A percentile compares a stretch with the other conserved stretches of the same genome.
phyloP scores from a whole-genome alignment of 768 basidiomycete genomes.

The Tulasnella sp. region DNA sequence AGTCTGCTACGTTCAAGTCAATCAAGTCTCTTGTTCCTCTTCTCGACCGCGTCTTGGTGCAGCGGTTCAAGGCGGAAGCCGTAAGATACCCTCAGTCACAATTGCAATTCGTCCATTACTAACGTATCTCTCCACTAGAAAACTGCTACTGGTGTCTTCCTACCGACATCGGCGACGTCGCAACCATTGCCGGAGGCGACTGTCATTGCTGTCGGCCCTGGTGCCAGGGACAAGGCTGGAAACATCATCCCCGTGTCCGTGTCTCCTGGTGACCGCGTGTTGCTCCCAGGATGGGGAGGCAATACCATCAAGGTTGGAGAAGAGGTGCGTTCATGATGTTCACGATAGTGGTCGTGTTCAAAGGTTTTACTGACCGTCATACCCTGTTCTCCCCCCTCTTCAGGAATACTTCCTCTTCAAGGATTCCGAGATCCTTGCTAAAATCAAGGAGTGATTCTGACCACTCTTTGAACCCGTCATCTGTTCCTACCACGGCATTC shows the following conservation, averaged over 20 bases:
- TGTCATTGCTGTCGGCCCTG: constrained; percentile 90
- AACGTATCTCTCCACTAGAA: no score
- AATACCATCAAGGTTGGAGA: constrained; percentile 93
- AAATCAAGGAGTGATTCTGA: constrained; percentile 65
- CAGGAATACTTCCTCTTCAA: constrained; percentile 94
- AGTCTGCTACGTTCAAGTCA: constrained; percentile 83
- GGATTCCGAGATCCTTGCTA: constrained; percentile 90
- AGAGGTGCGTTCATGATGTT: constrained; percentile 42
- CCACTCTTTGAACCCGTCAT: not conserved
- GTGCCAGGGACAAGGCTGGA: constrained; percentile 83
- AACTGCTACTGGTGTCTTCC: constrained; percentile 94
- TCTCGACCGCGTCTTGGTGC: constrained; percentile 92
- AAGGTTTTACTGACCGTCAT: not conserved
- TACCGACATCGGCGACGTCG: constrained; percentile 78
- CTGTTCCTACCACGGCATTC: not conserved
- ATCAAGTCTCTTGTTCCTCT: constrained; percentile 86
- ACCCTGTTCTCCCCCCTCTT: not conserved
- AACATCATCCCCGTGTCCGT: constrained; percentile 59
- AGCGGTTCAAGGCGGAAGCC: constrained; percentile 92
- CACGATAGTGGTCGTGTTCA: not conserved
- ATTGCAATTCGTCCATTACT: not conserved
- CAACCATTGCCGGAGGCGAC: constrained; percentile 92
- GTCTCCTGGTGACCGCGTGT: constrained; percentile 79
- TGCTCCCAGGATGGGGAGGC: constrained; percentile 95
- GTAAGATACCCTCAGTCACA: constrained; percentile 36